Base-by-base conservation (phyloP, 129 eudicot species). In the Flaveria bidentis region DNA sequence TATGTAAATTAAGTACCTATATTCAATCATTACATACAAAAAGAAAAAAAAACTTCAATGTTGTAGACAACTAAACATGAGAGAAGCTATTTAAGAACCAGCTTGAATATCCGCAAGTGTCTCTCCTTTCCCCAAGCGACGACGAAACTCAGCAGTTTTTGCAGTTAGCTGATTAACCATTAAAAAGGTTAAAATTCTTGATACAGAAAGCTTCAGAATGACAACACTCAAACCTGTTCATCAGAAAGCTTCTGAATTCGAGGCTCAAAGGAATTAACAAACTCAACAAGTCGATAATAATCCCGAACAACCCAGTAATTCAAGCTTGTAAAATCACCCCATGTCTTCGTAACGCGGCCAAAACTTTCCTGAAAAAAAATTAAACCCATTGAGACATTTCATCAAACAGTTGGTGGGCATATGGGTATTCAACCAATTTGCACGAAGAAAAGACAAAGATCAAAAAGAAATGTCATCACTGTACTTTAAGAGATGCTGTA, bases 71-170 rank as follows among this genome's bases (percentile, higher is more conserved):
- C 39, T 33, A 33, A 33, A 72, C 30, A 8, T 13, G 47, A 36
- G 63, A 69, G 46, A 6, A 41, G 18, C 17, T 56, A 74, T 46
- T 56, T 52, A 60, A 61, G 52, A 65, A 93, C 99, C 99, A 70
- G 99, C 94, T 88, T 95, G 97, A 85, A 95, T 89, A 83, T 91
- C 92, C 73, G 94, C 96, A 60, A 95, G 84, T 44, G 90, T 87
- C 80, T 88, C 97, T 72, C 99, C 99, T 77, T 78, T 82, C 14
- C 81, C 87, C 83, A 95, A 82, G 53, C 96, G 83, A 15, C 53
- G 41, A 2, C 97, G 90, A 55, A 95, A 95, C 84, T 91, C 97
- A 58, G 74, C 78, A 17, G 99, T 91, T 86, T 87, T 95, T 20
- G 80, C 93, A 39, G 92, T 85, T 84, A 95, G 75, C 97, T 95